Evolutionary conservation across 2,329 filamentous ascomycete species (phyloP), one percentile per base, ranked within the genome.

Genomic region (Cyphellophora attinorum): DNA sequence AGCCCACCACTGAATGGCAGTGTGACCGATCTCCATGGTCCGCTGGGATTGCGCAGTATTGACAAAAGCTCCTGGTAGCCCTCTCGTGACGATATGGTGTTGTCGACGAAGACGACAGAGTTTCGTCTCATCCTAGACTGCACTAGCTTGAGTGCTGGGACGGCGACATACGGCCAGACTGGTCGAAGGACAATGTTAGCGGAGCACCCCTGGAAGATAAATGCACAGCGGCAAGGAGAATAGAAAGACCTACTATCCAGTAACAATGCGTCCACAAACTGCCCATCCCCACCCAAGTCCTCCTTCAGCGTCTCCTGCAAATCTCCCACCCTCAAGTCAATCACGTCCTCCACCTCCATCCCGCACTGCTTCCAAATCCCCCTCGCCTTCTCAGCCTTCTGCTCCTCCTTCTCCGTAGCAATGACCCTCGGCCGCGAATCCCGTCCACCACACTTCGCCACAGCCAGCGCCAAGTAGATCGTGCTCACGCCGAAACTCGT

Each of bases 1-100:
- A 74, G 52, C 0, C 70, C 68, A 18, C 62, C 62, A 1, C 50
- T 54, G 42, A 62, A 73, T 1, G 69, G 69, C 3, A 70, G 44
- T 1, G 65, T 70, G 35, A 65, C 52, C 18, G 54, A 66, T 34
- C 55, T 62, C 44, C 75, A 78, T 0, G 65, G 64, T 44, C 63
- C 72, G 3, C 50, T 47, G 0, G 65, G 56, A 6, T 60, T 33
- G 19, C 44, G 5, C 41, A 55, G 40, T 45, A 48, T n/a, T 41
- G 38, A 34, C 33, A 58, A 27, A 11, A 60, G 39, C 11, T 57
- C 51, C 18, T 39, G 38, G 34, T 64, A 65, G 2, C 50, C 48
- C 11, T 47, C 35, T 1, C 47, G 51, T 3, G 46, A 46, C 0
- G 46, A 44, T 6, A 57, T 49, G 0, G 51, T 54, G 33, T 64